Evolutionary conservation across 805 yeast species (phyloP).

Genomic region (Candida fluviatilis): DNA sequence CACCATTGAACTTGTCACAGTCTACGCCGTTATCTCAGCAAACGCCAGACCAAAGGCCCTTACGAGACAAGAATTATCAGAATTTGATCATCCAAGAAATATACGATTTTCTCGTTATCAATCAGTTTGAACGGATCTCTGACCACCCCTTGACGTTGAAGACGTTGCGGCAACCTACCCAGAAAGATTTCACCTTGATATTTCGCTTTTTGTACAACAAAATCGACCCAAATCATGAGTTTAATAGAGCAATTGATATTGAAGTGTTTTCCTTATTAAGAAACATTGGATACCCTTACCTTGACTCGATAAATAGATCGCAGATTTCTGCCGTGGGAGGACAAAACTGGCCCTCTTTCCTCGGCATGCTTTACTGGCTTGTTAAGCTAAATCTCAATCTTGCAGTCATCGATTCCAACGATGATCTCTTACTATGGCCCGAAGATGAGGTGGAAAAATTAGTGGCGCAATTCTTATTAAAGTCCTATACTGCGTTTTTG

Average conservation of each 20-base stretch:
- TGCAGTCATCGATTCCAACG: slow-evolving; percentile 18
- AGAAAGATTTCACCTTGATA: slow-evolving; percentile 73
- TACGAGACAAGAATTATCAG: slow-evolving; percentile 70
- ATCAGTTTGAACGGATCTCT: slow-evolving; percentile 72
- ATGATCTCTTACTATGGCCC: slow-evolving; percentile 24
- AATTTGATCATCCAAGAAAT: slow-evolving; percentile 61
- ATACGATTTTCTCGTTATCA: slow-evolving; percentile 54
- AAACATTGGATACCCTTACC: slow-evolving; percentile 69
- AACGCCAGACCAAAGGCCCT: slow-evolving; percentile 64
- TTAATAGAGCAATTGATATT: slow-evolving; percentile 63
- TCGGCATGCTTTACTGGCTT: slow-evolving; percentile 84
- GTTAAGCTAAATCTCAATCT: slow-evolving; percentile 47
- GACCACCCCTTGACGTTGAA: slow-evolving; percentile 63
- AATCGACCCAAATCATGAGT: slow-evolving; percentile 75
- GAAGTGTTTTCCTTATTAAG: slow-evolving; percentile 70
- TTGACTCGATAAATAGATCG: slow-evolving; percentile 75
- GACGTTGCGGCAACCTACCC: slow-evolving; percentile 75
- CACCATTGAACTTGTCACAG: slow-evolving; percentile 9
- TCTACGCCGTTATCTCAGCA: slow-evolving; percentile 9
- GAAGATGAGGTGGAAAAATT: slow-evolving; percentile 49
- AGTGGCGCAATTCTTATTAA: slow-evolving; percentile 56
- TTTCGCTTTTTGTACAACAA: slow-evolving; percentile 77
- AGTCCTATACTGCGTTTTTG: slow-evolving; percentile 65
- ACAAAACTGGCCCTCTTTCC: slow-evolving; percentile 75
- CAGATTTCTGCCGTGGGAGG: slow-evolving; percentile 92